Conservation (phyloP, 2,329 filamentous ascomycete genomes). For the Sclerotiophoma versabilis region DNA sequence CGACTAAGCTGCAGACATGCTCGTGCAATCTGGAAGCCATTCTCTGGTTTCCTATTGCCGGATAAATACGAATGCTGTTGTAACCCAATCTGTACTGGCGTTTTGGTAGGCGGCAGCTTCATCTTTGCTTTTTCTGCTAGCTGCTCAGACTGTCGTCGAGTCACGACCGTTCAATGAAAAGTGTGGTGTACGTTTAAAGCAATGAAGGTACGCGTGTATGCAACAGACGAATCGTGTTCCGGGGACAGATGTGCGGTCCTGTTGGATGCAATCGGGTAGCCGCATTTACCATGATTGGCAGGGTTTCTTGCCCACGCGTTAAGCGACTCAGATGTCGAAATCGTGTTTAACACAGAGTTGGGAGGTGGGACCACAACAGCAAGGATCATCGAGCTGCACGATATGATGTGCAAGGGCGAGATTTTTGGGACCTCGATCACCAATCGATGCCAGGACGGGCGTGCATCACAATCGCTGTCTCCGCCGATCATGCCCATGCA, state of each 20-base stretch:
- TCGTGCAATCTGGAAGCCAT: neutral
- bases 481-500: conserved; percentile 18
- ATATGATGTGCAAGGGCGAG: conserved; percentile 17
- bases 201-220: neutral
- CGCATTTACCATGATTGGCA: neutral
- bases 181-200: conserved; percentile 10
- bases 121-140: conserved; percentile 15
- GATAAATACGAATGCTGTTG: conserved; percentile 5
- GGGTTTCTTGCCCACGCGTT: neutral
- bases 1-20: conserved; percentile 1
- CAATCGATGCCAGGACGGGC: conserved; percentile 9
- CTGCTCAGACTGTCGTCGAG: conserved; percentile 14
- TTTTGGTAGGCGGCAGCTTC: neutral
- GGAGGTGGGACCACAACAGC: neutral
- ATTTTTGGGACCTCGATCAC: conserved; percentile 9
- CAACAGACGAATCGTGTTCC: neutral
- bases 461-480: neutral
- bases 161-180: conserved; percentile 10
- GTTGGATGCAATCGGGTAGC: neutral
- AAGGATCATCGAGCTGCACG: conserved; percentile 13
- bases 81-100: conserved; percentile 11
- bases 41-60: neutral
- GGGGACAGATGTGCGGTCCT: neutral
- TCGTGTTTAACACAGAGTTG: neutral
- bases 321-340: neutral